Conservation (phyloP, 768 basidiomycete species). For the Lactarius pseudohatsudake region DNA sequence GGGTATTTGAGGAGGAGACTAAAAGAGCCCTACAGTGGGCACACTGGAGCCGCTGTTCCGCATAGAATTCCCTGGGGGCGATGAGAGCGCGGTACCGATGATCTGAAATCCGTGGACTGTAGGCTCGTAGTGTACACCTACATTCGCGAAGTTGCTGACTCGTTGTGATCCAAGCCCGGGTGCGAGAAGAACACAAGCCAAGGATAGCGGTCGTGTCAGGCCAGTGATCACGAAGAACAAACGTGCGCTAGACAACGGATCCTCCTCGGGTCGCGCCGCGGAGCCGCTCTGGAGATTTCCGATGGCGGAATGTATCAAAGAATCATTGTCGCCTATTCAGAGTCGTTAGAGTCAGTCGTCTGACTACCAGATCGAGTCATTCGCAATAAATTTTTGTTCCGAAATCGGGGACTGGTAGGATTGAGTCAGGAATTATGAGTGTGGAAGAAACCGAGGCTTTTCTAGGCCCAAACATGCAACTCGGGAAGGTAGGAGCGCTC, state of each 20-base stretch:
- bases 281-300: constrained; percentile 19
- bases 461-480: constrained; percentile 16
- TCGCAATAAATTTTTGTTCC: constrained; percentile 10
- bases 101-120: not conserved
- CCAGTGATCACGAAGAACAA: constrained; percentile 24
- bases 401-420: constrained; percentile 4
- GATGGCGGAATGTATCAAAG: constrained; percentile 6
- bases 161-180: not conserved
- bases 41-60: constrained; percentile 16
- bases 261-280: constrained; percentile 19
- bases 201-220: constrained; percentile 14
- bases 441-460: constrained; percentile 21
- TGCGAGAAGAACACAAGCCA: constrained; percentile 21
- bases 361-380: constrained; percentile 17
- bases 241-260: constrained; percentile 9
- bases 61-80: constrained; percentile 19
- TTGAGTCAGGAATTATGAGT: constrained; percentile 7
- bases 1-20: constrained; percentile 12
- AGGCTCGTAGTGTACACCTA: not conserved
- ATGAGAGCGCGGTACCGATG: constrained; percentile 14
- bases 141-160: constrained; percentile 4
- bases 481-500: constrained; percentile 20
- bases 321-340: constrained; percentile 1
- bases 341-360: constrained; percentile 10
- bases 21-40: constrained; percentile 4